A percentile compares a stretch with the other conserved stretches of the same genome.
Evolutionary conservation across 2,329 filamentous ascomycete species (phyloP).

Genomic region (Colletotrichum echinochloae): DNA sequence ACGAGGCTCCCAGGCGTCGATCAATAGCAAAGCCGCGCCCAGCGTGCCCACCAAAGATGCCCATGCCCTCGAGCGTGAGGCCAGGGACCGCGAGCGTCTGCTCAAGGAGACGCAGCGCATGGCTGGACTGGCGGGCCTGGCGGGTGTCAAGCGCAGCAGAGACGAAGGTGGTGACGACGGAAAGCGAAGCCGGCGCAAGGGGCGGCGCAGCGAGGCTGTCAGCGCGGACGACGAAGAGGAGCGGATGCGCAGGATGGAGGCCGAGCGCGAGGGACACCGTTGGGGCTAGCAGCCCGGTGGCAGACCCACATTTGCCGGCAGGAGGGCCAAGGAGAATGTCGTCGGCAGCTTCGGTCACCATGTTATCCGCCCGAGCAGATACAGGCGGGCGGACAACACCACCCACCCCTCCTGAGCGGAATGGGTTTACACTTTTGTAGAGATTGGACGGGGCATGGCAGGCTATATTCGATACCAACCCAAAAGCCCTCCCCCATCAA

Average conservation of each 20-base stretch:
- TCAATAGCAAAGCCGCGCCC: slow-evolving; percentile 43
- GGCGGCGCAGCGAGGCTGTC: slow-evolving; percentile 62
- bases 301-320: neutral
- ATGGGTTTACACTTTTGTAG: neutral
- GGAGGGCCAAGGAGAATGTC: neutral
- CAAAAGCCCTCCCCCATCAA: neutral
- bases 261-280: slow-evolving; percentile 67
- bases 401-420: slow-evolving; percentile 12
- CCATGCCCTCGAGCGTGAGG: slow-evolving; percentile 78
- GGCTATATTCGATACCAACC: neutral
- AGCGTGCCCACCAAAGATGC: slow-evolving; percentile 59
- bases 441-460: neutral
- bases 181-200: slow-evolving; percentile 58
- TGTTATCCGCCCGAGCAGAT: neutral
- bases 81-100: slow-evolving; percentile 73
- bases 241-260: slow-evolving; percentile 67
- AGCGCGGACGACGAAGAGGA: slow-evolving; percentile 63
- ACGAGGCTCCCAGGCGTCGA: slow-evolving; percentile 52
- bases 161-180: slow-evolving; percentile 52
- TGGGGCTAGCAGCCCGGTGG: slow-evolving; percentile 54
- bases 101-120: slow-evolving; percentile 77
- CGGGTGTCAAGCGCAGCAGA: slow-evolving; percentile 63
- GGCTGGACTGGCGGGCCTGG: slow-evolving; percentile 62
- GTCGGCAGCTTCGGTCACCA: slow-evolving; percentile 16
- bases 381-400: slow-evolving; percentile 4